phyloP scores from a whole-genome alignment of 495 filamentous ascomycete genomes.

The Cryomyces minteri region DNA sequence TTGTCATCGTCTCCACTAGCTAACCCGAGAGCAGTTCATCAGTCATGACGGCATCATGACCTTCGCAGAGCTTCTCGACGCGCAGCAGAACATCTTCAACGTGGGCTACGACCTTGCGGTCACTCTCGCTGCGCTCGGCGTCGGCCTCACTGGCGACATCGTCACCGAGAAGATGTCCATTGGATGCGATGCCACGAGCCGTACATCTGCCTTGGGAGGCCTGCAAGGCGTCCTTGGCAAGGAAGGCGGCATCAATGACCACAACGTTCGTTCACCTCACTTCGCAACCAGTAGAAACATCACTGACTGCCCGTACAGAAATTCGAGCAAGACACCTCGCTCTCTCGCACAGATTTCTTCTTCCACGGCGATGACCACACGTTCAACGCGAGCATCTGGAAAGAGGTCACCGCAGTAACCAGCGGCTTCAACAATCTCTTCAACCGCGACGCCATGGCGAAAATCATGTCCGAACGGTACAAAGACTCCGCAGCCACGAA shows the following conservation, averaged over 20 bases:
- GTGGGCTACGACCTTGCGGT: conserved; percentile 22
- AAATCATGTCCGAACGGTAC: conserved; percentile 20
- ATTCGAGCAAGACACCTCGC: conserved; percentile 24
- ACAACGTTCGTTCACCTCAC: too few relatives aligned
- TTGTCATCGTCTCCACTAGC: background rate
- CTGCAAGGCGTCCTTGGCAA: too few relatives aligned
- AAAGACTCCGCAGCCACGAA: conserved; percentile 18
- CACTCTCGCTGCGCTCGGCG: conserved; percentile 18
- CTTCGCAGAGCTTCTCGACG: conserved; percentile 24
- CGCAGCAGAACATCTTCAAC: conserved; percentile 26
- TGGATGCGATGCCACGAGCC: conserved; percentile 24
- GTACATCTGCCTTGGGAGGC: conserved; percentile 12
- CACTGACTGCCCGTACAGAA: conserved; percentile 3
- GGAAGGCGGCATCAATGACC: too few relatives aligned
- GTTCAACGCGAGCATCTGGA: conserved; percentile 24
- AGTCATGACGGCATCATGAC: conserved; percentile 25
- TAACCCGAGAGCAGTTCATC: conserved; percentile 12
- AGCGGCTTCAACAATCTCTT: conserved; percentile 14
- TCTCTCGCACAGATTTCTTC: conserved; percentile 26
- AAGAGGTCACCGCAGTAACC: conserved; percentile 13
- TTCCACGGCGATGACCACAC: conserved; percentile 19
- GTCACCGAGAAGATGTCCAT: conserved; percentile 25
- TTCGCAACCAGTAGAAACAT: too few relatives aligned
- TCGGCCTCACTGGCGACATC: conserved; percentile 18
- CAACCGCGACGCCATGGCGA: conserved; percentile 15